Base-by-base conservation (phyloP, 1,139 yeast species). In the Debaryomyces fabryi region DNA sequence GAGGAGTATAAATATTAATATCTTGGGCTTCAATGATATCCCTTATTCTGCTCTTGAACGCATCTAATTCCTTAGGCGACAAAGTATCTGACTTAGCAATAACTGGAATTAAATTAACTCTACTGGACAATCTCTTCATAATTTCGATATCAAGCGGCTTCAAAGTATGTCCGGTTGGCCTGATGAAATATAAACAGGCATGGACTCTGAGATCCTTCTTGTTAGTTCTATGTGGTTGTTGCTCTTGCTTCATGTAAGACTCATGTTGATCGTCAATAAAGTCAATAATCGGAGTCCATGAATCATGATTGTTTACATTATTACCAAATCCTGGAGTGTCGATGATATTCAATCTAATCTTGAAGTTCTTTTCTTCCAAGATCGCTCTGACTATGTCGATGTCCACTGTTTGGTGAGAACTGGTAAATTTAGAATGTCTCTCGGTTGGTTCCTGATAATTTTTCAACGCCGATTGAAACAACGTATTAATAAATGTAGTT, bases 321-420 rank as follows among this genome's bases (percentile, higher is more conserved):
- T 92, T 97, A 54, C 99, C 99, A 65, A 93, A 91, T 1, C 99
- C 99, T 15, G 99, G 99, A 7, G 99, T 93, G 69, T 93, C 99
- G 59, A 95, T 84, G 52, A 93, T 80, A 62, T 93, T 93, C 56
- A 95, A 81, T 53, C 95, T 83, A 58, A 93, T 79, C 60, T 81
- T 82, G 74, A 93, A 93, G 64, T 87, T 88, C 71, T 90, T 89
- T 66, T 95, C 99, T 67, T 92, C 97, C 58, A 95, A 79, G 58
- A 88, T 85, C 20, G 98, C 97, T 63, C 96, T 84, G 45, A 88
- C 84, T 54, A 93, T 84, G 55, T 88, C 95, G 60, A 93, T 90
- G 63, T 90, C 97, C 35, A 90, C 96, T 3, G 98, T 93, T 67
- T 89, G 89, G 61, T 83, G 88, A 51, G 90, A 66, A 39, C 65